These are phyloP conservation scores for Cryptosporidium viatorum DNA, from an alignment of 169 alveolate species.

Conservation along the genomic window DNA sequence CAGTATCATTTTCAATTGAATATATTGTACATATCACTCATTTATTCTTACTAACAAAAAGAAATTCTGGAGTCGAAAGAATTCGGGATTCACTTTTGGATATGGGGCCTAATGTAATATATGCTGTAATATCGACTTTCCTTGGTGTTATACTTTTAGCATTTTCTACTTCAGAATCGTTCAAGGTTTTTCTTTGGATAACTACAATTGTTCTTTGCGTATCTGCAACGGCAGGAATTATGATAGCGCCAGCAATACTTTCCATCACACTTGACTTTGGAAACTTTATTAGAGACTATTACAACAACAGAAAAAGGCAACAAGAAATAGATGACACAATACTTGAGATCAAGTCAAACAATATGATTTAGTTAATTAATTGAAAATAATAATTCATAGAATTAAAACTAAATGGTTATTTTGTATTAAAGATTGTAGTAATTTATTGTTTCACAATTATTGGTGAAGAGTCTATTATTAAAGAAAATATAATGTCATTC, in stretches of 20 bases:
- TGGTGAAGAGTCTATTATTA: neutral
- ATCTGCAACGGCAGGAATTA: slow-evolving; percentile 65
- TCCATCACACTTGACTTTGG: slow-evolving; percentile 62
- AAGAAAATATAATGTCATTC: neutral
- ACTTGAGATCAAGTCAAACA: slow-evolving; percentile 19
- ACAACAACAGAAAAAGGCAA: slow-evolving; percentile 14
- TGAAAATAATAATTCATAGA: neutral
- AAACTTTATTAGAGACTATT: slow-evolving; percentile 28
- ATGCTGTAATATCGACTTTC: slow-evolving; percentile 66
- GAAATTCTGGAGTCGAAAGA: slow-evolving; percentile 61
- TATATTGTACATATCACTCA: slow-evolving; percentile 66
- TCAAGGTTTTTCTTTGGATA: slow-evolving; percentile 71
- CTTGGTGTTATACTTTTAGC: slow-evolving; percentile 69
- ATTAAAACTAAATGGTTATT: neutral
- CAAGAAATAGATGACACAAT: slow-evolving; percentile 31
- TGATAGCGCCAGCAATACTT: slow-evolving; percentile 65
- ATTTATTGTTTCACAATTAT: neutral
- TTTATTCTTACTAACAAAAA: slow-evolving; percentile 34
- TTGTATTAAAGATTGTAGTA: neutral
- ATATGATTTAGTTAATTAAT: slow-evolving; percentile 11
- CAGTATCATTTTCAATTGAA: slow-evolving; percentile 73
- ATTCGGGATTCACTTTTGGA: slow-evolving; percentile 65
- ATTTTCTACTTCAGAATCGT: slow-evolving; percentile 68
- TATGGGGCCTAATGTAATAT: slow-evolving; percentile 74
- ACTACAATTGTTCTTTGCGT: slow-evolving; percentile 68